Percentiles rank a stretch among this genome's conserved stretches.
These are phyloP conservation scores for barrel medic (Medicago truncatula) DNA, from an alignment of 306 rosid genomes.

Conservation along the genomic window MtrunA17r5.0-ANR NC_053046.1:34110501-34111000, in stretches of 20 bases:
- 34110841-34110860: too few relatives aligned
- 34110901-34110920: too few relatives aligned
- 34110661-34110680: neutral
- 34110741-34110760: too few relatives aligned
- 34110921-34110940: too few relatives aligned
- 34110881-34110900: too few relatives aligned
- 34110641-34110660: conserved; percentile 27
- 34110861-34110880: too few relatives aligned
- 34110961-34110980: too few relatives aligned
- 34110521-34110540: neutral
- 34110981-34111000: too few relatives aligned
- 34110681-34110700: neutral
- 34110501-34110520: neutral
- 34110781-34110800: neutral
- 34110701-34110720: conserved; percentile 13
- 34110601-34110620: conserved; percentile 14
- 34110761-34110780: neutral
- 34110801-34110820: neutral
- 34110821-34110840: too few relatives aligned
- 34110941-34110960: too few relatives aligned
- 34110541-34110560: conserved; percentile 33
- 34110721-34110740: conserved; percentile 5
- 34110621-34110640: conserved; percentile 25
- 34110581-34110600: conserved; percentile 28
- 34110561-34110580: neutral